phyloP scores from a whole-genome alignment of 2,329 filamentous ascomycete species.

The Cytospora mali region DNA sequence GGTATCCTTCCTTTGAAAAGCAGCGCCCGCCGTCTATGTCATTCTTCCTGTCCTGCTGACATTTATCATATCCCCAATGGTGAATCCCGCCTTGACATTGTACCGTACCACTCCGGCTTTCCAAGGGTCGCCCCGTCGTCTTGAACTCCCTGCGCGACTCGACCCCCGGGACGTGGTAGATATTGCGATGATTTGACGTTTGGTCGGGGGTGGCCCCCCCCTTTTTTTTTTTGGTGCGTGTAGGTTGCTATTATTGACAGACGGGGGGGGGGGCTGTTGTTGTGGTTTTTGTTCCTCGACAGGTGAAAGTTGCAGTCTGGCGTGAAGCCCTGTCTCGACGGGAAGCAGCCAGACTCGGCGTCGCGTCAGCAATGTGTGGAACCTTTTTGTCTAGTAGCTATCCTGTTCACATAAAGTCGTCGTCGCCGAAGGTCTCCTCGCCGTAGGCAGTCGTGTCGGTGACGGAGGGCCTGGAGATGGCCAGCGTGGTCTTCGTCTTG shows the following conservation, averaged over 20 bases:
- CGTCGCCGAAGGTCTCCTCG: constrained; percentile 81
- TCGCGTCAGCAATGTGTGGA: constrained; percentile 4
- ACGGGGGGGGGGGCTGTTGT: neutral
- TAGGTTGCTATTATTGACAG: neutral
- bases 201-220: neutral
- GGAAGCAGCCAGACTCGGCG: neutral
- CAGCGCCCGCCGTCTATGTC: constrained; percentile 13
- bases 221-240: neutral
- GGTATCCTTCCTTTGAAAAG: constrained; percentile 11
- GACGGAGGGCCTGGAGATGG: constrained; percentile 58
- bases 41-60: constrained; percentile 5
- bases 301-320: neutral
- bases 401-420: constrained; percentile 28
- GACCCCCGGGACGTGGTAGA: neutral
- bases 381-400: neutral
- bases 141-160: neutral
- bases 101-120: neutral
- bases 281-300: neutral
- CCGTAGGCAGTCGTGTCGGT: constrained; percentile 76
- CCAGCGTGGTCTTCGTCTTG: constrained; percentile 89
- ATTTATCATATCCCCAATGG: neutral
- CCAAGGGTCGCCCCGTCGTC: neutral
- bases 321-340: neutral
- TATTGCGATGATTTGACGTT: neutral
- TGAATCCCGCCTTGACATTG: neutral